Evolutionary conservation across 495 filamentous ascomycete species (phyloP).

Genomic region (Geoglossum glabrum): DNA sequence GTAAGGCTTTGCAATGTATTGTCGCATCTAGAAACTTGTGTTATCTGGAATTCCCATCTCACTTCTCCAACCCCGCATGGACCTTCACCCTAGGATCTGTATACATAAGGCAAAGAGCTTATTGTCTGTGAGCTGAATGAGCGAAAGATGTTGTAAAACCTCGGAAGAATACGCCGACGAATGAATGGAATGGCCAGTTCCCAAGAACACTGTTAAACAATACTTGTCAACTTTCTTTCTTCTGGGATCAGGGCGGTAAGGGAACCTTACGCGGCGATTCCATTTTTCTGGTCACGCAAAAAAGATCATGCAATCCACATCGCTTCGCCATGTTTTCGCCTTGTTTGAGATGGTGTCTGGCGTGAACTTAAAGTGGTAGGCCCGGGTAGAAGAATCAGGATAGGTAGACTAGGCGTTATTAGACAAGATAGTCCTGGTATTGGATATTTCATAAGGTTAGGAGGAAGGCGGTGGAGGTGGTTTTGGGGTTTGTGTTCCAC

Average conservation of each 20-base stretch:
- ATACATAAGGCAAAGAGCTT: not conserved
- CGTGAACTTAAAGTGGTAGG: slow-evolving; percentile 33
- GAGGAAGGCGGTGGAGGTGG: slow-evolving; percentile 33
- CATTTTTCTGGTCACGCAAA: slow-evolving; percentile 38
- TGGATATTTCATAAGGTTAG: slow-evolving; percentile 10
- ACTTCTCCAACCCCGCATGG: not conserved
- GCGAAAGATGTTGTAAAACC: not conserved
- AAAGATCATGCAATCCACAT: slow-evolving; percentile 39
- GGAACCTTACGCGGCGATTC: slow-evolving; percentile 22
- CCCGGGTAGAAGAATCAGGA: slow-evolving; percentile 36
- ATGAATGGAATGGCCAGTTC: not conserved
- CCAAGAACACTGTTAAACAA: not conserved
- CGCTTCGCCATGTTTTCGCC: slow-evolving; percentile 28
- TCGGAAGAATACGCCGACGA: not conserved
- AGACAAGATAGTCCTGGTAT: not conserved
- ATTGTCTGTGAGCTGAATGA: not conserved
- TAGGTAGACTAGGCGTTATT: no score
- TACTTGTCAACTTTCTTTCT: not conserved
- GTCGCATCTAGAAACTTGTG: no score
- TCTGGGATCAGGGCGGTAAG: not conserved
- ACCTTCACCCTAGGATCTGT: not conserved
- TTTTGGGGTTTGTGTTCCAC: slow-evolving; percentile 40
- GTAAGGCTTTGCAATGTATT: not conserved
- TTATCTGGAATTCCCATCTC: not conserved
- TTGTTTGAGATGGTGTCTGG: slow-evolving; percentile 21